Percentiles rank a stretch among this genome's conserved stretches.
Evolutionary conservation across 2,329 filamentous ascomycete genomes (phyloP).

Genomic region (Ploettnerulaceae sp.): DNA sequence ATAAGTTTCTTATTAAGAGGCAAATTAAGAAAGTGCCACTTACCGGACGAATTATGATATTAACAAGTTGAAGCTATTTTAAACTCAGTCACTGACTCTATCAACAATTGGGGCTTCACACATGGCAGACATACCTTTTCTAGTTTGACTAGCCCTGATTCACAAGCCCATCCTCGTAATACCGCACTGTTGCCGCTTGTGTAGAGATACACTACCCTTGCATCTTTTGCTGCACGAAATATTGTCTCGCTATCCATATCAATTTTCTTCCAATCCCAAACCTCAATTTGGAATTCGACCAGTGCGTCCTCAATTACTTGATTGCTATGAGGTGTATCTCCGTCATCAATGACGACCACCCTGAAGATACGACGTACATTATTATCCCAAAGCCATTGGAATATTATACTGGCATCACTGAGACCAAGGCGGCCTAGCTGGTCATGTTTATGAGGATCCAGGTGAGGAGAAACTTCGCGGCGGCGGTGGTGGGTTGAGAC

Average conservation of each 20-base stretch:
- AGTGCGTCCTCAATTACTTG: conserved; percentile 31
- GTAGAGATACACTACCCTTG: conserved; percentile 29
- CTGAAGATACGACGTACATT: conserved; percentile 30
- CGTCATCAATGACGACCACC: conserved; percentile 31
- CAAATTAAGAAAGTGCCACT: no score
- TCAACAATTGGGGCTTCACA: no score
- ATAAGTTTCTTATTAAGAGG: no score
- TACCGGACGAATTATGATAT: no score
- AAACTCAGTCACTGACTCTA: no score
- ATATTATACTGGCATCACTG: conserved; percentile 28
- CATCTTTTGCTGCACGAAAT: conserved; percentile 14
- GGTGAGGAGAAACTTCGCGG: no score
- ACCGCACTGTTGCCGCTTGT: conserved; percentile 36
- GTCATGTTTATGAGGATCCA: no score
- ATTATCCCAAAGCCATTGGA: conserved; percentile 30
- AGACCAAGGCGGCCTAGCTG: conserved; percentile 18
- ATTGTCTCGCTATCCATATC: conserved; percentile 32
- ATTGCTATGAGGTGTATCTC: conserved; percentile 28
- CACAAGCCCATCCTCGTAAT: conserved; percentile 34
- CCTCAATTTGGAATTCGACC: conserved; percentile 28
- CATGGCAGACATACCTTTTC: no score
- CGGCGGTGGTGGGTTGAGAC: no score
- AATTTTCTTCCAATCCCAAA: conserved; percentile 32
- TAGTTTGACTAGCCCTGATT: no score
- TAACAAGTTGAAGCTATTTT: neutral